Base-by-base conservation (phyloP, 1,139 yeast genomes). In the Saccharomyces hybrid region DNA sequence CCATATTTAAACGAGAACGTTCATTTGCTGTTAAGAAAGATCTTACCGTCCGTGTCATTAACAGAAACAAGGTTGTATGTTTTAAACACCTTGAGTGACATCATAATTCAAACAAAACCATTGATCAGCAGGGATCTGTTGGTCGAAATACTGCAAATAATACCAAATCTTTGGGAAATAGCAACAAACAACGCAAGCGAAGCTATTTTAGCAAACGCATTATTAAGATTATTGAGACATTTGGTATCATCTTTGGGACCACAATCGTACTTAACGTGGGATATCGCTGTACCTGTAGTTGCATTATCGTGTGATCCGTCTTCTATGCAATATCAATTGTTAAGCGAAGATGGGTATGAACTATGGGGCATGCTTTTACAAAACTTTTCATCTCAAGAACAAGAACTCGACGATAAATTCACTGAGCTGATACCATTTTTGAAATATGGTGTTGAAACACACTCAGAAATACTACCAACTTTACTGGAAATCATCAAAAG, bases 341-440 rank as follows among this genome's bases (percentile, higher is more conserved):
- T 93, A 9, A 76, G 86, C 29, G 98, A 93, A 64, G 99, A 93
- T 69, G 97, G 96, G 0, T 82, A 82, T 64, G 95, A 88, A 52
- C 73, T 93, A 52, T 91, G 98, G 97, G 74, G 80, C 44, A 77
- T 85, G 0, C 66, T 89, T 3, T 69, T 91, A 51, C 87, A 83
- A 57, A 83, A 84, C 48, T 71, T 64, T 54, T 66, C 71, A 11
- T 60, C 68, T 5, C 55, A 58, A 1, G 62, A 64, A 42, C 60
- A 61, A 14, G 49, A 56, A 1, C 55, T 71, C 7, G 66, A 67
- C 46, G 54, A 55, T 2, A 59, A 63, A 46, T 64, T 66, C 32
- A 52, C 60, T n/a, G 64, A 64, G n/a, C 44, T 65, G 16, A 56
- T 68, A 41, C 67, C 69, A 11, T 67, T 72, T 16, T 70, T 79